A percentile compares a stretch with the other conserved stretches of the same genome.
These are phyloP conservation scores for Lachnellula arida DNA, from an alignment of 2,329 filamentous ascomycete genomes.

Conservation along the genomic window DNA sequence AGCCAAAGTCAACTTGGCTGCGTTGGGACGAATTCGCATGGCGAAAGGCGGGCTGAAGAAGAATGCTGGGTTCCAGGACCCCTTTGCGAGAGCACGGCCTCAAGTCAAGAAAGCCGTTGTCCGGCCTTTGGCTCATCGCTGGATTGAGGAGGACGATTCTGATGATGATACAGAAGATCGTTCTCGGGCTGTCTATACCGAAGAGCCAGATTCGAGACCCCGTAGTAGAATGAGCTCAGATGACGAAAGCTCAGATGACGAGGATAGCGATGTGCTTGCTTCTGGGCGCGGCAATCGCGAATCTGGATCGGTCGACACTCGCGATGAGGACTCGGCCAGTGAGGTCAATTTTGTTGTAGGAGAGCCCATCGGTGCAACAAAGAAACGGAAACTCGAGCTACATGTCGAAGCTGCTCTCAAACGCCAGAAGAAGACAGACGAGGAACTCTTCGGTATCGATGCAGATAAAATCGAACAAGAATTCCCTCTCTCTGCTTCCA, in stretches of 20 bases:
- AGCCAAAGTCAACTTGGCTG: constrained; percentile 54
- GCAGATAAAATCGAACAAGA: constrained; percentile 49
- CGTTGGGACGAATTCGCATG: constrained; percentile 73
- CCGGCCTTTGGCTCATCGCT: constrained; percentile 75
- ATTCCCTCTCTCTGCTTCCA: constrained; percentile 36
- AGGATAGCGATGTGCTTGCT: constrained; percentile 23
- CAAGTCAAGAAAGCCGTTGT: constrained; percentile 56
- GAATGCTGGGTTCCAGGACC: constrained; percentile 62
- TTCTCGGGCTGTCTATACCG: constrained; percentile 69
- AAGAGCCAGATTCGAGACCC: constrained; percentile 78
- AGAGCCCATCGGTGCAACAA: constrained; percentile 49
- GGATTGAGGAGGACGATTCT: constrained; percentile 77
- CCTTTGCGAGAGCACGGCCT: constrained; percentile 58
- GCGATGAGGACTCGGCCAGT: constrained; percentile 63
- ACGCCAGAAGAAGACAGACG: constrained; percentile 73
- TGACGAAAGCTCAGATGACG: constrained; percentile 40
- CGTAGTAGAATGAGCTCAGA: constrained; percentile 69
- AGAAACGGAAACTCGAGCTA: constrained; percentile 70
- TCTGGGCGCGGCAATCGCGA: constrained; percentile 16
- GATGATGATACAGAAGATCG: constrained; percentile 70
- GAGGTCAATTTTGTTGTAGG: constrained; percentile 65
- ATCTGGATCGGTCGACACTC: constrained; percentile 38
- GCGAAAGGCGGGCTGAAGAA: constrained; percentile 53
- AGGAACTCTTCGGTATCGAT: constrained; percentile 68
- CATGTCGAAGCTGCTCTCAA: constrained; percentile 69